phyloP scores from a whole-genome alignment of 495 filamentous ascomycete species.

The Penicillium alfredii region DNA sequence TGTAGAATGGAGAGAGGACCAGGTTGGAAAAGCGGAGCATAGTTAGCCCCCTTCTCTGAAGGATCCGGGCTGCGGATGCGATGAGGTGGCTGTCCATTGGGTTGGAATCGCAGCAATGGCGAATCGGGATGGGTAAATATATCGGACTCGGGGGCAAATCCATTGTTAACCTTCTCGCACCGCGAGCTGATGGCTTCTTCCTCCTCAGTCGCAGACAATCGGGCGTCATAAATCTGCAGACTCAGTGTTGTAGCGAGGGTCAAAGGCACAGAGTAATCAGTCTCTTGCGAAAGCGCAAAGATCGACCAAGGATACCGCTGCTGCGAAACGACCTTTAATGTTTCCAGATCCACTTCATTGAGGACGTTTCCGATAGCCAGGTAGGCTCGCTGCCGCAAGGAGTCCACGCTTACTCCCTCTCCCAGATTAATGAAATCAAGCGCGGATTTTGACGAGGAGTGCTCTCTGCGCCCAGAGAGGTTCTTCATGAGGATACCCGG shows the following conservation, averaged over 20 bases:
- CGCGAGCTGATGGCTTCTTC: conserved; percentile 38
- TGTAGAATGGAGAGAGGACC: conserved; percentile 80
- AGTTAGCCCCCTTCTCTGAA: conserved; percentile 39
- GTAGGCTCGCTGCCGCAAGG: conserved; percentile 60
- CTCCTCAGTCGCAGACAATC: conserved; percentile 42
- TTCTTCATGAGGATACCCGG: conserved; percentile 56
- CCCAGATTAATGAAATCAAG: conserved; percentile 64
- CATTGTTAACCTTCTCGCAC: conserved; percentile 30
- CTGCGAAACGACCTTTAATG: conserved; percentile 62
- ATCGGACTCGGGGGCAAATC: conserved; percentile 24
- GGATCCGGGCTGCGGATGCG: conserved; percentile 40
- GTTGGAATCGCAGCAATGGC: conserved; percentile 34
- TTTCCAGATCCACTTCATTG: conserved; percentile 78
- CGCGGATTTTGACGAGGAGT: conserved; percentile 33
- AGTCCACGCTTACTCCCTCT: conserved; percentile 81
- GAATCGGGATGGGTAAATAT: conserved; percentile 36
- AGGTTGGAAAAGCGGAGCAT: conserved; percentile 73
- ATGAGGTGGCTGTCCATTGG: conserved; percentile 35
- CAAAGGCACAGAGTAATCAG: conserved; percentile 60
- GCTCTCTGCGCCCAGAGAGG: conserved; percentile 39
- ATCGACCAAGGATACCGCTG: conserved; percentile 79
- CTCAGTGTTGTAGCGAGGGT: conserved; percentile 81
- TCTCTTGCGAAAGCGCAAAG: conserved; percentile 73
- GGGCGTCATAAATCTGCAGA: conserved; percentile 78
- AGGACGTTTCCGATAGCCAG: conserved; percentile 71